Conservation (phyloP, 2,329 filamentous ascomycete genomes). For the Massarina eburnea region DNA sequence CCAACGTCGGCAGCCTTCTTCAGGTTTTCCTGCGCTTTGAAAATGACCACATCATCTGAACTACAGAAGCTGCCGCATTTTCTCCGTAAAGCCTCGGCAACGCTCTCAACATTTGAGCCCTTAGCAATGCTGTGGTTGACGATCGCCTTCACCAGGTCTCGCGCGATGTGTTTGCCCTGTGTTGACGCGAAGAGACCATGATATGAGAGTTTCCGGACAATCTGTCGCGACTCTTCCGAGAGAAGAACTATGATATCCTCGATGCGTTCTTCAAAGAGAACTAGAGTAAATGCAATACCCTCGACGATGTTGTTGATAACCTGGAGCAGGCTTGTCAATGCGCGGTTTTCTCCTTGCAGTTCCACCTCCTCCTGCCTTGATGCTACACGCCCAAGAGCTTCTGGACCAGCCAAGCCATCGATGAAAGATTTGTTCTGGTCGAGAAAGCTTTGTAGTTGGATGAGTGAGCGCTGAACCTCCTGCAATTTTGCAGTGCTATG, state of each 20-base stretch:
- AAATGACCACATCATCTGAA: conserved; percentile 93
- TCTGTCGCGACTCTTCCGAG: conserved; percentile 65
- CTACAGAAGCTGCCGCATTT: conserved; percentile 97
- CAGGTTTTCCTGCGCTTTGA: conserved; percentile 95
- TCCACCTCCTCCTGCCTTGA: conserved; percentile 90
- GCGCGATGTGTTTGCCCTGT: conserved; percentile 84
- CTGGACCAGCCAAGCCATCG: conserved; percentile 88
- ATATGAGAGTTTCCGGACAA: conserved; percentile 77
- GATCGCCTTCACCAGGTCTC: conserved; percentile 93
- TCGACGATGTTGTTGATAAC: conserved; percentile 91
- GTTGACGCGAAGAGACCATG: conserved; percentile 81
- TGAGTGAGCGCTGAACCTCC: conserved; percentile 76
- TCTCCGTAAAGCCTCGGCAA: conserved; percentile 88
- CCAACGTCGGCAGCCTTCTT: conserved; percentile 83
- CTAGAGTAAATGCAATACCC: conserved; percentile 92
- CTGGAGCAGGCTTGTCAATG: conserved; percentile 80
- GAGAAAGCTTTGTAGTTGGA: conserved; percentile 78
- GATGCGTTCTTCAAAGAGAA: conserved; percentile 91
- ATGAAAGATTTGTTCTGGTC: conserved; percentile 88
- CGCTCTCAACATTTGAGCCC: conserved; percentile 95
- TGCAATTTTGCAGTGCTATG: conserved; percentile 70
- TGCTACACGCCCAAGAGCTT: conserved; percentile 74
- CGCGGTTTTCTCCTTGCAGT: conserved; percentile 90
- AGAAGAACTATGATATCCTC: conserved; percentile 82
- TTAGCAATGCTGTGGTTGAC: conserved; percentile 97